Base-by-base conservation (phyloP, 495 filamentous ascomycete genomes). In the Trichoderma reesei region DNA sequence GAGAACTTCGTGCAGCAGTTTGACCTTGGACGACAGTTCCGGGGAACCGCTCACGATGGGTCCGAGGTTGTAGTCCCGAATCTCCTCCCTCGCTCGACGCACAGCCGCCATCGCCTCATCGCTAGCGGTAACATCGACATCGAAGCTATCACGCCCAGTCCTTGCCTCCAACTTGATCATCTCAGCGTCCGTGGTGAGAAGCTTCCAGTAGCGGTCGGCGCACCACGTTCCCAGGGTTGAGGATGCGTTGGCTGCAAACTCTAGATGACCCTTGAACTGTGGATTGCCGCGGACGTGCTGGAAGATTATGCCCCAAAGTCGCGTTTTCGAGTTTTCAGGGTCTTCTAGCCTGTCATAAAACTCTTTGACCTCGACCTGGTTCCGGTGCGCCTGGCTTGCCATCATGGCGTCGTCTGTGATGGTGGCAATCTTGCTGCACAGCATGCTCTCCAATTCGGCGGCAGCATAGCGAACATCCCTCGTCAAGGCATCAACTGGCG, bases 401-500 rank as follows among this genome's bases (percentile, higher is more conserved):
- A 16, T 14, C 10, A 62, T 9, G 9, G 56, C 26, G 18, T 44
- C 31, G 51, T 96, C 86, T 4, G 84, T 83, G 5, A 90, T 84
- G 0, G 94, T 99, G 36, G 88, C 88, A 69, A 98, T 98, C 67
- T 86, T 83, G 70, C 84, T 86, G 67, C 95, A 79, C 20, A 99
- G 80, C 20, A 96, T 76, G 0, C 72, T 79, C 69, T 99, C 94
- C 0, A 99, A 81, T 64, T 90, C 83, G 36, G 85, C 86, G 31
- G 91, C 91, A 63, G 88, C 89, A 46, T 84, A 76, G 26, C 83
- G 75, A 33, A 90, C 82, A 68, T 94, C 85, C 14, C 5, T 20
- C 0, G 81, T 79, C 67, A 88, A 86, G 3, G 88, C 85, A 77
- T 98, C 93, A n/a, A 98, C 87, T 2, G 94, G 94, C 10, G 93